Evolutionary conservation across 2,329 filamentous ascomycete genomes (phyloP), one percentile per base, ranked within the genome.

Genomic region (Knufia fluminis): DNA sequence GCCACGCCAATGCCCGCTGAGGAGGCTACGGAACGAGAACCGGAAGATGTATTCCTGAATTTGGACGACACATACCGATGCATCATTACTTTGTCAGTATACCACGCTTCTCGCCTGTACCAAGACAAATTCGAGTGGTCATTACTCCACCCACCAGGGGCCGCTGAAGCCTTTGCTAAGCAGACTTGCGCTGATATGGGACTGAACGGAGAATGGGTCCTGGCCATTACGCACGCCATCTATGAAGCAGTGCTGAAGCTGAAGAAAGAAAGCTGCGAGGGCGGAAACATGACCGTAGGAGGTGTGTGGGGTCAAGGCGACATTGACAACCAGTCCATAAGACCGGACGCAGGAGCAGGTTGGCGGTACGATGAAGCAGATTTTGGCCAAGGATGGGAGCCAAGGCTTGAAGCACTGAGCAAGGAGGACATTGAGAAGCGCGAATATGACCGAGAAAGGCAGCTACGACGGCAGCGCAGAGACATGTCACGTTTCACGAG

Each of bases 101-200:
- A 95, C 62, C 76, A 97, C 19, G 83, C 89, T 47, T 94, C 94
- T 49, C 83, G 86, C 59, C 77, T 97, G 10, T 97, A 96, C 67
- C 94, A 87, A 2, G 92, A 98, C 73, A 95, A 90, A 62, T 97
- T 98, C 56, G 91, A 97, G 65, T 97, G 91, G 91, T 97, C 91
- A 3, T 73, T 98, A 17, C 74, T 95, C 16, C 90, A 97, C 61
- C 89, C 90, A 2, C 85, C 89, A 1, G 91, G 91, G 19, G 89
- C 91, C 36, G 88, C 92, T 0, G 91, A 98, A 66, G 80, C 84
- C 10, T 97, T 97, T 65, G 90, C 92, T 28, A 88, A 87, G 63
- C 81, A 88, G 56, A 97, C 92, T 0, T 97, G 92, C 64, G 86
- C 88, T 23, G 92, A 98, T 64, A 73, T 98, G 7, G 91, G 91